Base-by-base conservation (phyloP, 208 protist species). In the Jaenimonas drosophilae region DNA sequence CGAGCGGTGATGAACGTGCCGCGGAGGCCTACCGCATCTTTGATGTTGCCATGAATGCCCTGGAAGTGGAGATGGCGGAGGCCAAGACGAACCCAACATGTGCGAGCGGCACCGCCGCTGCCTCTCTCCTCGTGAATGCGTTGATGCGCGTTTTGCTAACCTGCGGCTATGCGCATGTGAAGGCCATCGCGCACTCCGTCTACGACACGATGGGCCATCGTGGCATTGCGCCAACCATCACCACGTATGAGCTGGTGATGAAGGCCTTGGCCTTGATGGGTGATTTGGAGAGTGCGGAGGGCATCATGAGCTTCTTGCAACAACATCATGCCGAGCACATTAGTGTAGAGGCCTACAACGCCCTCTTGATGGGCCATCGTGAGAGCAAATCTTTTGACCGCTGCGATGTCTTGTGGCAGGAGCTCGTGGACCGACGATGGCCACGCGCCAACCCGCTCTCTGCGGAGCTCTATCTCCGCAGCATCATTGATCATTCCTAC, bases 401-500 rank as follows among this genome's bases (percentile, higher is more conserved):
- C 9, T 90, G 81, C 42, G 81, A 94, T 38, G 60, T 39, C 25
- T 49, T 91, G 7, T 91, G 80, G 86, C 70, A 90, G 51, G 75
- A 88, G 60, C 57, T 91, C 16, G 62, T 88, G 17, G 86, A 94
- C 51, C 67, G 63, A 23, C 76, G 86, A 49, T 90, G 76, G 70
- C 86, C 86, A 6, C 76, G 76, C 28, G 76, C 81, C 14, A 87
- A 59, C 50, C 37, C 63, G 14, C 54, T 80, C 23, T 81, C 76
- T 1, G 76, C 78, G 2, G 81, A 94, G 60, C 51, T 88, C 40
- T 94, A 94, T 54, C 64, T 94, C 2, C 77, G 86, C 54, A 81
- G 70, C 49, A 84, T 94, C 47, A 56, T 94, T 1, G 86, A 94
- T 51, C 81, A 88, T 56, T 58, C 78, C 33, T 84, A 88, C 67